Base-by-base conservation (phyloP, 2,329 filamentous ascomycete species). In the Arthrobotrys megalospora region DNA sequence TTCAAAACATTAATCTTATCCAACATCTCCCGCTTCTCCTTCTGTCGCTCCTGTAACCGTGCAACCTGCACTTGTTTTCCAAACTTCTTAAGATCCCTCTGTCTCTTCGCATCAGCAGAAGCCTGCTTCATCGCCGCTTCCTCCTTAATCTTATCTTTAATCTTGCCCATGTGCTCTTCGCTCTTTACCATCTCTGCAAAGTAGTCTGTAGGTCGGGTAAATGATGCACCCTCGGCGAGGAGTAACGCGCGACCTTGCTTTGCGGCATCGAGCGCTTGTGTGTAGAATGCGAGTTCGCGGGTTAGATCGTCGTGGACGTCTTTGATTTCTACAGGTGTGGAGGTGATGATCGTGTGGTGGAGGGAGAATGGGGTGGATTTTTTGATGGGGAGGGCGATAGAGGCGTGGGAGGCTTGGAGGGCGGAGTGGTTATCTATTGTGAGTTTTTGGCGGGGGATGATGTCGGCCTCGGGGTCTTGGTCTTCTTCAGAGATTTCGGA, bases 121-220 rank as follows among this genome's bases (percentile, higher is more conserved):
- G 96, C 95, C 87, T 97, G 97, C 88, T 97, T 97, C 79, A 90
- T 88, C 10, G 95, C 93, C 0, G 95, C 96, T 83, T 96, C 93
- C 83, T 98, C 94, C 80, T 97, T 89, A 82, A 98, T 87, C 88
- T 96, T 97, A 83, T 91, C 90, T 88, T 96, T 96, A 84, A 99
- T 93, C 88, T 93, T 94, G 84, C 93, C 93, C 96, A 99, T 99
- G 85, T 97, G 96, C 82, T 96, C 95, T 84, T 99, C 96, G 83
- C 91, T 93, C 89, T 98, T 98, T 83, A 97, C 91, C 94, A 98
- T 99, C 88, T 99, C 96, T 52, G 96, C 96, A 82, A 99, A 99
- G 86, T 97, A 99, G 86, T 99, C 96, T 70, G 90, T 91, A 2
- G 96, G 96, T 8, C 96, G 89, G 32, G 93, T 91, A 86, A 99